Percentiles rank a stretch among this genome's conserved stretches.
Evolutionary conservation across 495 filamentous ascomycete genomes (phyloP).

Genomic region (Neurospora africana): DNA sequence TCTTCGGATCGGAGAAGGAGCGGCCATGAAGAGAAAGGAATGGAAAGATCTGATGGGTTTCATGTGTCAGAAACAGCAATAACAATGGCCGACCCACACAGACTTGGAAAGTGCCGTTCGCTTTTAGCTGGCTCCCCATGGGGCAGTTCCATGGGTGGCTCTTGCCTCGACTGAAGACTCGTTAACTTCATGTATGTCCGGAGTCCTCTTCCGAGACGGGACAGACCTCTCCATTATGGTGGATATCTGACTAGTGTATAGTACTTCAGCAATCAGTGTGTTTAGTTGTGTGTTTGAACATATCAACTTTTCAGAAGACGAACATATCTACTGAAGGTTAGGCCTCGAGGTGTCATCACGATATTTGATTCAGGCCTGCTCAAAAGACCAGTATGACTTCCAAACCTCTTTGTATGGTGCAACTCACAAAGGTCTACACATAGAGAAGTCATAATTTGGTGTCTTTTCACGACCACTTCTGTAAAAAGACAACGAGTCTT

Average conservation of each 20-base stretch:
- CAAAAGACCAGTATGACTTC: not conserved
- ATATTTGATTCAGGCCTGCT: not conserved
- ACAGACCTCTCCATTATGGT: too few relatives aligned
- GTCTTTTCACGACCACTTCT: not conserved
- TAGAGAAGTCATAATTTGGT: not conserved
- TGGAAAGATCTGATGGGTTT: not conserved
- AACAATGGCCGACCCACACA: not conserved
- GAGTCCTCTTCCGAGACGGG: too few relatives aligned
- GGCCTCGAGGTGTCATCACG: constrained; percentile 47
- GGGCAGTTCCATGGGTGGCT: not conserved
- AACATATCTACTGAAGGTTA: constrained; percentile 82
- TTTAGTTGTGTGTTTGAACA: too few relatives aligned
- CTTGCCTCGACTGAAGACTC: not conserved
- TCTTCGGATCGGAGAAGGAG: not conserved
- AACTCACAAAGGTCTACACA: not conserved
- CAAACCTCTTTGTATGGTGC: not conserved
- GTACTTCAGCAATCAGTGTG: too few relatives aligned
- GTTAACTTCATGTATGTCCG: not conserved
- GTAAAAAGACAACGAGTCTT: not conserved
- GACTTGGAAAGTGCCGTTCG: not conserved
- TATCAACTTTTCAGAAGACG: constrained; percentile 57
- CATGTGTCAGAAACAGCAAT: not conserved
- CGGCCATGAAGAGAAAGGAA: not conserved
- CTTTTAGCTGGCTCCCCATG: not conserved
- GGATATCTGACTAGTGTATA: too few relatives aligned